Conservation (phyloP, 163 green algal species). For the Chlamydomonas reinhardtii region DNA sequence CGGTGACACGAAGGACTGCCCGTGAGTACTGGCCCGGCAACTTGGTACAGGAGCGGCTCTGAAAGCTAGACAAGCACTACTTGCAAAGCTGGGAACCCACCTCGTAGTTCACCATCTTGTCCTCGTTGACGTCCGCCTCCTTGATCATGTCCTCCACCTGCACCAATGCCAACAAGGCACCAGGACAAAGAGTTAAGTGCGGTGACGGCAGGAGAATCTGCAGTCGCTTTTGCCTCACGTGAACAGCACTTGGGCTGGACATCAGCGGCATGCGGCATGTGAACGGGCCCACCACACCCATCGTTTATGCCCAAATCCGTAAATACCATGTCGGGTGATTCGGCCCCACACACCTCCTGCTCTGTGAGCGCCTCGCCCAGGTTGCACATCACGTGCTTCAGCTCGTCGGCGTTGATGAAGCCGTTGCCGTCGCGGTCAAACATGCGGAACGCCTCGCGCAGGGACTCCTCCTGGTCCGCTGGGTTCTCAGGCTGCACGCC, state of each 20-base stretch:
- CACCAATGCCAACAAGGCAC: too few species aligned
- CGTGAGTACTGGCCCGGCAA: too few species aligned
- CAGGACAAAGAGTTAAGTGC: too few species aligned
- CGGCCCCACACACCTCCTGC: slow-evolving; percentile 79
- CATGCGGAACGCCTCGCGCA: slow-evolving; percentile 98
- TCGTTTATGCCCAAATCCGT: too few species aligned
- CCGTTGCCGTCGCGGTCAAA: slow-evolving; percentile 99
- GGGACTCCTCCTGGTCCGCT: slow-evolving; percentile 96
- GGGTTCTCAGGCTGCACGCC: slow-evolving; percentile 45
- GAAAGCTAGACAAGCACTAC: too few species aligned
- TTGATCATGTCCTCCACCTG: slow-evolving; percentile 98
- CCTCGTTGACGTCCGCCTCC: slow-evolving; percentile 96
- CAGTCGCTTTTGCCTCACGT: too few species aligned
- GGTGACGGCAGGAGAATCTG: too few species aligned
- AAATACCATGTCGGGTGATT: neutral
- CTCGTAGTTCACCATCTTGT: slow-evolving; percentile 80
- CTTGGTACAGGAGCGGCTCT: too few species aligned
- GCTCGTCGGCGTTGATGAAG: slow-evolving; percentile 93
- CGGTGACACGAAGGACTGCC: neutral
- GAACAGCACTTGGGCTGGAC: too few species aligned
- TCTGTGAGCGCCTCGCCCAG: slow-evolving; percentile 98
- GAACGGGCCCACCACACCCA: too few species aligned
- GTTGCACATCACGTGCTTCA: slow-evolving; percentile 99
- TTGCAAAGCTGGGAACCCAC: neutral
- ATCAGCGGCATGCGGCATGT: too few species aligned